These are phyloP conservation scores for Aspergillus sclerotioniger DNA, from an alignment of 495 filamentous ascomycete species.

Conservation along the genomic window DNA sequence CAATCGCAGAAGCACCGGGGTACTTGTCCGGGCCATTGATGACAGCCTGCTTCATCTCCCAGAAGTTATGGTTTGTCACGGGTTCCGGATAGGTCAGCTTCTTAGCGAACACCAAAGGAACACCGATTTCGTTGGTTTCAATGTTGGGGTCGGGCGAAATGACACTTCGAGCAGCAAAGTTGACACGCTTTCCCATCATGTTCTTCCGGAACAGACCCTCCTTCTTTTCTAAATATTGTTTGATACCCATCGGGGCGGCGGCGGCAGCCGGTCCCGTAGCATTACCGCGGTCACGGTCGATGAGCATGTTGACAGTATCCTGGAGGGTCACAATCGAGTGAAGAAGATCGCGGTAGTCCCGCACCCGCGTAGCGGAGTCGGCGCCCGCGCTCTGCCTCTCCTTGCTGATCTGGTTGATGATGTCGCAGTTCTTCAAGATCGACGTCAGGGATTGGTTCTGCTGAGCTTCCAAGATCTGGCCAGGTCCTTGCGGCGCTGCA, in stretches of 20 bases:
- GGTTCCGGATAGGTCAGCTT: slow-evolving; percentile 97
- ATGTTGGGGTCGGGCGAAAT: slow-evolving; percentile 99
- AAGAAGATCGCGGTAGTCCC: slow-evolving; percentile 61
- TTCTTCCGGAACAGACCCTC: slow-evolving; percentile 98
- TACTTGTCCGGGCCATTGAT: slow-evolving; percentile 92
- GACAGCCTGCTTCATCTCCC: slow-evolving; percentile 92
- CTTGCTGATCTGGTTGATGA: slow-evolving; percentile 71
- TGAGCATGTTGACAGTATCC: slow-evolving; percentile 83
- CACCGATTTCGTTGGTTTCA: slow-evolving; percentile 97
- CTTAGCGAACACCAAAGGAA: slow-evolving; percentile 92
- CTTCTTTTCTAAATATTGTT: slow-evolving; percentile 98
- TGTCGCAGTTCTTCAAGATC: slow-evolving; percentile 68
- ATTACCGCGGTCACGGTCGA: slow-evolving; percentile 83
- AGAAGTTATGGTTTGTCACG: slow-evolving; percentile 95
- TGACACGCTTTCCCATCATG: slow-evolving; percentile 99
- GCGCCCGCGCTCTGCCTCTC: slow-evolving; percentile 58
- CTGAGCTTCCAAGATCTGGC: slow-evolving; percentile 75
- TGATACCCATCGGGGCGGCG: slow-evolving; percentile 65
- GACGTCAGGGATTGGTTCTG: slow-evolving; percentile 82
- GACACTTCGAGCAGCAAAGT: slow-evolving; percentile 95
- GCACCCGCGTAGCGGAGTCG: slow-evolving; percentile 37
- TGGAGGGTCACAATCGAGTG: slow-evolving; percentile 79
- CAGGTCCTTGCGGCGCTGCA: slow-evolving; percentile 73
- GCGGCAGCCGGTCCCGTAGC: slow-evolving; percentile 63
- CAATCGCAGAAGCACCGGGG: slow-evolving; percentile 90